Conservation (phyloP, 2,329 filamentous ascomycete genomes). For the Penicillium decumbens region DNA sequence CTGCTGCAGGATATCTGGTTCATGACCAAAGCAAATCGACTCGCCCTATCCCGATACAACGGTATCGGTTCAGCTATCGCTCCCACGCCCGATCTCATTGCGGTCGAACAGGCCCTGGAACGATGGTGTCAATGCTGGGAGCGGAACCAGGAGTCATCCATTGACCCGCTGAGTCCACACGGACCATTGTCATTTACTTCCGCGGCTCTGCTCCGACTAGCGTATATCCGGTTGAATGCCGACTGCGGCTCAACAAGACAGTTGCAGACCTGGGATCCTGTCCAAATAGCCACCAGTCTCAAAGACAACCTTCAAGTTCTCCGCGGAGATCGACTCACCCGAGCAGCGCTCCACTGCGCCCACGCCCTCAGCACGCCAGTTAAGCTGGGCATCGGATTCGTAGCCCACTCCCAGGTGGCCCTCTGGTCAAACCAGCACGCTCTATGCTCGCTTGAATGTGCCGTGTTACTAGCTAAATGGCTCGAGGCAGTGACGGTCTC, state of each 20-base stretch:
- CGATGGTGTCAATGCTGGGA: constrained; percentile 37
- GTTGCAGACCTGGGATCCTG: constrained; percentile 31
- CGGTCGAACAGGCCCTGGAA: constrained; percentile 32
- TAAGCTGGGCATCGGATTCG: constrained; percentile 51
- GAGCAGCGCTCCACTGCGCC: constrained; percentile 51
- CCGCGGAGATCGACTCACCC: constrained; percentile 43
- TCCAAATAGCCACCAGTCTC: constrained; percentile 29
- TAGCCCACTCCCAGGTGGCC: constrained; percentile 53
- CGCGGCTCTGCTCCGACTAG: constrained; percentile 30
- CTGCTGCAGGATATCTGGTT: constrained; percentile 35
- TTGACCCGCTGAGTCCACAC: constrained; percentile 33
- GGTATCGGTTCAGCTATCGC: constrained; percentile 17
- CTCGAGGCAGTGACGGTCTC: constrained; percentile 30
- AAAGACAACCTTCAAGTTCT: constrained; percentile 38
- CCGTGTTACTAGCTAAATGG: constrained; percentile 51
- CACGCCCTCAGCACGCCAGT: constrained; percentile 56
- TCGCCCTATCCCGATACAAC: constrained; percentile 21
- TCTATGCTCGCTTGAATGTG: constrained; percentile 53
- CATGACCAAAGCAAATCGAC: constrained; percentile 31
- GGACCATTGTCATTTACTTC: constrained; percentile 35
- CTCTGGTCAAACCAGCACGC: constrained; percentile 57
- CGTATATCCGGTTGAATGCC: constrained; percentile 34
- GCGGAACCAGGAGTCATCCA: constrained; percentile 33
- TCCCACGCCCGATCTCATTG: constrained; percentile 23
- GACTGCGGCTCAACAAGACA: constrained; percentile 33